Base-by-base conservation (phyloP, 768 basidiomycete species). In the Auricularia auricula-judae region DNA sequence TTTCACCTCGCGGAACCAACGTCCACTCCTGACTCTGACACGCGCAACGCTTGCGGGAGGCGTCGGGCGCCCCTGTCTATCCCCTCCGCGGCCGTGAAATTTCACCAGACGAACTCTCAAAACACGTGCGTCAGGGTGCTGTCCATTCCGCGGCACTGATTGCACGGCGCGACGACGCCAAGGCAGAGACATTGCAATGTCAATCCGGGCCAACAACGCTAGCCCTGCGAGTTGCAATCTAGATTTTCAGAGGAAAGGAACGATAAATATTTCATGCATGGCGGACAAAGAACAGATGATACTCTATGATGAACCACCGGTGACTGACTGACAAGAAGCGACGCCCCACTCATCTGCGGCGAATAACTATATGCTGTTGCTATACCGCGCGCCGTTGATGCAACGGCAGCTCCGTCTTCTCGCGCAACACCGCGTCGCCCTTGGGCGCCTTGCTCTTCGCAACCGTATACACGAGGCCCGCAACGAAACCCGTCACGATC, bases 371-470 rank as follows among this genome's bases (percentile, higher is more conserved):
- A 29, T 18, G 23, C 39, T 16, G 21, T 18, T 21, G 23, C 44
- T 35, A 61, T 68, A 56, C 67, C 47, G 64, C 62, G 60, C 67
- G 67, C 36, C 69, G 66, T 36, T 44, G 64, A 44, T 69, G 72
- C 67, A 90, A 73, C 21, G 91, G 91, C 67, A 92, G 81, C 66
- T 89, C 80, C 1, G 74, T 66, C 62, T 83, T 59, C 34, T 59
- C 56, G 16, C 34, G 23, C 29, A 29, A 5, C 14, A 10, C 81
- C 69, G 76, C 78, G 69, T 92, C 91, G 62, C 80, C 74, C 73
- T 87, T 91, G 71, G 89, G 89, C 77, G 95, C 93, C 72, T 92
- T 91, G 73, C 87, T 93, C 80, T 97, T 98, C 63, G 95, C 96
- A 16, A 96, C 80, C 12, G 95, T 92, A 74, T 98, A 98, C 65